These are phyloP conservation scores for Suillus subaureus DNA, from an alignment of 768 basidiomycete genomes.

Conservation along the genomic window DNA sequence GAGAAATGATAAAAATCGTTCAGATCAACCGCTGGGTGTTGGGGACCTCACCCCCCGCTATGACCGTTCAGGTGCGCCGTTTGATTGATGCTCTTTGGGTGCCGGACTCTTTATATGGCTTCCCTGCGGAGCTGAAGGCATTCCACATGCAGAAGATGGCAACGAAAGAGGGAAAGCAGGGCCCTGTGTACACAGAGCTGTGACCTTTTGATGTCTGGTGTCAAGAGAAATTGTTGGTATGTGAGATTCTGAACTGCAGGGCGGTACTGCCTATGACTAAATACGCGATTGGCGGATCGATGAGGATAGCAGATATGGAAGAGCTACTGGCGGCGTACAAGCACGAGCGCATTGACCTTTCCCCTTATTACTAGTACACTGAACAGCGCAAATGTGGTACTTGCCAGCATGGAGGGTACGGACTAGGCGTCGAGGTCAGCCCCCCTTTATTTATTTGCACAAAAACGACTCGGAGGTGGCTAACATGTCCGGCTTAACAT, in stretches of 20 bases:
- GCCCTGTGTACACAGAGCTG: constrained; percentile 85
- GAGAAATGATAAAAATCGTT: too few species aligned
- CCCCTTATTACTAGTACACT: constrained; percentile 95
- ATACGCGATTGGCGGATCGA: constrained; percentile 64
- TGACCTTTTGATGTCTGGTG: constrained; percentile 95
- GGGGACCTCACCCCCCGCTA: too few species aligned
- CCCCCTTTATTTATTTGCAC: neutral
- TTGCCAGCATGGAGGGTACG: constrained; percentile 97
- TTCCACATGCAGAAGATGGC: constrained; percentile 97
- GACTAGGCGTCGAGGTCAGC: constrained; percentile 88
- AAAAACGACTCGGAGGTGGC: neutral
- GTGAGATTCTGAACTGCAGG: constrained; percentile 25
- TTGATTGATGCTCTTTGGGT: constrained; percentile 25
- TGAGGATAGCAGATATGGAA: constrained; percentile 84
- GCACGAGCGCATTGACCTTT: constrained; percentile 85
- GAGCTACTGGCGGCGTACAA: constrained; percentile 90
- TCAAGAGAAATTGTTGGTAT: constrained; percentile 97
- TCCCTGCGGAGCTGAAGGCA: constrained; percentile 93
- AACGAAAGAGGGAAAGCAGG: constrained; percentile 42
- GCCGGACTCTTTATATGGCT: constrained; percentile 91
- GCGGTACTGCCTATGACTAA: constrained; percentile 2
- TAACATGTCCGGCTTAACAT: constrained; percentile 52
- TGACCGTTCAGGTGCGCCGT: too few species aligned
- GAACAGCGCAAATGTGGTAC: constrained; percentile 99
- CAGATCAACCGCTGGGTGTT: too few species aligned